phyloP scores from a whole-genome alignment of 192 early-diverging fungal species.

The Coemansia sp. region DNA sequence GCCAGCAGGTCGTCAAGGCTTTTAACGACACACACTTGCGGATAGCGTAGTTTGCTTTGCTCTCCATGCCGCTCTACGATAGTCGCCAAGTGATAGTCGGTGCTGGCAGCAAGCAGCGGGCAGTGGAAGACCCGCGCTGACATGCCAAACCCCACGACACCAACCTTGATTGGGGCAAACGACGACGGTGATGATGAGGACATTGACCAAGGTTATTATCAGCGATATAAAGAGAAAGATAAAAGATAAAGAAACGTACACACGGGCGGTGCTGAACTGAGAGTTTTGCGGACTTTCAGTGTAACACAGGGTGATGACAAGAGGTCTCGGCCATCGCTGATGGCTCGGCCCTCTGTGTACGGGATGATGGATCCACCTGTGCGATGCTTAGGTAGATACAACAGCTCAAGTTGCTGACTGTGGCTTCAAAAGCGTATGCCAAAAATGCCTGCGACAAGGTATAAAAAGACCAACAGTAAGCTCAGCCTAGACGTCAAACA shows the following conservation, averaged over 20 bases:
- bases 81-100: constrained; percentile 57
- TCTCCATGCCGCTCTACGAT: constrained; percentile 63
- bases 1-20: constrained; percentile 61
- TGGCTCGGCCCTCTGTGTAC: not conserved
- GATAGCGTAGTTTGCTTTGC: constrained; percentile 52
- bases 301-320: not conserved
- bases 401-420: not conserved
- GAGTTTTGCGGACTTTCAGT: too few species aligned
- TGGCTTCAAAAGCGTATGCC: not conserved
- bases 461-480: not conserved
- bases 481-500: not conserved
- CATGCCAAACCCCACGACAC: constrained; percentile 72
- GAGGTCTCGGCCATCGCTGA: not conserved
- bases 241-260: not conserved
- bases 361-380: not conserved
- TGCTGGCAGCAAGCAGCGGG: constrained; percentile 60
- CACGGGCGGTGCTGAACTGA: too few species aligned
- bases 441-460: not conserved
- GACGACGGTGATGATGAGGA: not conserved
- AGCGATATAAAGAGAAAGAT: not conserved
- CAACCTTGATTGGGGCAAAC: constrained; percentile 59
- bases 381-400: not conserved
- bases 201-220: not conserved
- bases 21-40: constrained; percentile 55
- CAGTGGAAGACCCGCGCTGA: constrained; percentile 64